Evolutionary conservation across 768 basidiomycete genomes (phyloP).

Genomic region (Tylopilus plumbeoviolaceoides): DNA sequence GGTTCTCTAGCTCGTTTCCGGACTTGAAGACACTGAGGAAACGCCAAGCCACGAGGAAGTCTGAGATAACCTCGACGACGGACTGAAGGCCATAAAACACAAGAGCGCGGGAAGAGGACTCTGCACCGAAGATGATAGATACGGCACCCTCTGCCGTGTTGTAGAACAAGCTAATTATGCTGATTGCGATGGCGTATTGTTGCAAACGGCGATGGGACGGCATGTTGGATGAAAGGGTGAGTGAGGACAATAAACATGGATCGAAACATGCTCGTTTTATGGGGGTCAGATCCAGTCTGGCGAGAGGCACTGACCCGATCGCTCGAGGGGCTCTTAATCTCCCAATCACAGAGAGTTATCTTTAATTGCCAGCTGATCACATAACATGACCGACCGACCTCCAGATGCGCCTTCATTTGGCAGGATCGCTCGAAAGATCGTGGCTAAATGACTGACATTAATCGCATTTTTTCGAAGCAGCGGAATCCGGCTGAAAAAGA

Average conservation of each 20-base stretch:
- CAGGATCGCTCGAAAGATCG: not conserved
- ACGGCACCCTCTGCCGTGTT: constrained; percentile 40
- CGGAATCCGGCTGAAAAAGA: not conserved
- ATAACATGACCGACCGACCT: not conserved
- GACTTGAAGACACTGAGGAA: constrained; percentile 33
- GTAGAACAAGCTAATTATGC: constrained; percentile 38
- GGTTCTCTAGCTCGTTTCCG: constrained; percentile 27
- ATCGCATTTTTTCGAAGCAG: not conserved
- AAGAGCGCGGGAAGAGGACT: constrained; percentile 41
- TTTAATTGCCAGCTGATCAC: not conserved
- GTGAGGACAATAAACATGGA: not conserved
- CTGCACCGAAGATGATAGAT: constrained; percentile 42
- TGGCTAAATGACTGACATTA: not conserved
- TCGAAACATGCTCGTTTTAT: not conserved
- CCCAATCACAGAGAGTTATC: not conserved
- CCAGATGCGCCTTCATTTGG: not conserved
- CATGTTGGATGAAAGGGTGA: constrained; percentile 7
- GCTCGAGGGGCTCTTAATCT: not conserved
- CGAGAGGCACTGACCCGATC: not conserved
- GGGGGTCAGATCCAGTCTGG: not conserved
- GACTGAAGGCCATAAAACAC: constrained; percentile 50
- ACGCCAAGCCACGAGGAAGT: constrained; percentile 42
- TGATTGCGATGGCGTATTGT: constrained; percentile 40
- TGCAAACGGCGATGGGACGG: constrained; percentile 17
- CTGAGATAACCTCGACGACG: constrained; percentile 43